phyloP scores from a whole-genome alignment of 2,329 filamentous ascomycete species.

The Colletotrichum tropicale region DNA sequence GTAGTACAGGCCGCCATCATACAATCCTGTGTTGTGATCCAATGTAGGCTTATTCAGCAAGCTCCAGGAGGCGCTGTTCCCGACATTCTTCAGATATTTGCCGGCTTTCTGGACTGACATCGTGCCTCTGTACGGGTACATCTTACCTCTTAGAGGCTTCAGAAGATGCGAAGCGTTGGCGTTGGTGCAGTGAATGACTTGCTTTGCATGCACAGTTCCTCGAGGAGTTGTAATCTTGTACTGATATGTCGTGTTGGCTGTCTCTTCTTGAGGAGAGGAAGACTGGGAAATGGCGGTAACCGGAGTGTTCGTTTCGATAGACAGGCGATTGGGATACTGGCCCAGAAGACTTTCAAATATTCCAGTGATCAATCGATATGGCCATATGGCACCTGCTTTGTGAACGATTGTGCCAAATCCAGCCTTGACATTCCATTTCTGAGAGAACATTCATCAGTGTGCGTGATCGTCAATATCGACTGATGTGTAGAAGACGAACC shows the following conservation, averaged over 20 bases:
- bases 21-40: background rate
- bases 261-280: fast-evolving
- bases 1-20: background rate
- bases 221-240: background rate
- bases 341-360: background rate
- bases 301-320: background rate
- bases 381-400: background rate
- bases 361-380: background rate
- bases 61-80: background rate
- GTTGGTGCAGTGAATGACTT: background rate
- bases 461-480: fast-evolving
- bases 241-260: background rate
- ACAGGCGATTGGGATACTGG: background rate
- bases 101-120: background rate
- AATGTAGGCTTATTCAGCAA: background rate
- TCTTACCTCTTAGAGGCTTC: background rate
- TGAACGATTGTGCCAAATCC: background rate
- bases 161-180: background rate
- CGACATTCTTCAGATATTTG: fast-evolving
- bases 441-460: background rate
- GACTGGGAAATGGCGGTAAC: background rate
- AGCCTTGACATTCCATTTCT: background rate
- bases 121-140: background rate
- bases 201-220: background rate
- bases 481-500: background rate